phyloP scores from a whole-genome alignment of 1,284 basidiomycete species.

The Pyrrhoderma noxium region DNA sequence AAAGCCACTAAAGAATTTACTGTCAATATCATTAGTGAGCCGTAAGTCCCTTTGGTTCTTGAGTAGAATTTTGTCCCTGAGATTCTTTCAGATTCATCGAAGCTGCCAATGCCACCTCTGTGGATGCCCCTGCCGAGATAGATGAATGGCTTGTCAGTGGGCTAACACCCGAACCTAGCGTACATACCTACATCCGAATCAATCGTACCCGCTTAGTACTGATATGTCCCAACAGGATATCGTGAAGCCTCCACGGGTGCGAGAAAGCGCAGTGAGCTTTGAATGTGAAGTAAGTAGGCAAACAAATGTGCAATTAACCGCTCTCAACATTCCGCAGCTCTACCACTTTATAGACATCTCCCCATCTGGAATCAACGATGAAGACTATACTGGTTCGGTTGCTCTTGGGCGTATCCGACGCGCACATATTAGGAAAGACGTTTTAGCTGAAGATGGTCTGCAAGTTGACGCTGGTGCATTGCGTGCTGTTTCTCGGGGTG shows the following conservation, averaged over 20 bases:
- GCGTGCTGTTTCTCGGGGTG: slow-evolving; percentile 54
- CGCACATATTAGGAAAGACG: slow-evolving; percentile 51
- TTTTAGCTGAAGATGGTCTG: slow-evolving; percentile 41
- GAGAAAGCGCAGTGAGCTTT: slow-evolving; percentile 64
- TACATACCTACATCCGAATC: slow-evolving; percentile 31
- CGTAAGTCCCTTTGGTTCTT: slow-evolving; percentile 20
- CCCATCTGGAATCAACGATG: slow-evolving; percentile 30
- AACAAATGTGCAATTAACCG: background rate
- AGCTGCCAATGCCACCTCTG: slow-evolving; percentile 61
- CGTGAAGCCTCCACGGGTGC: slow-evolving; percentile 60
- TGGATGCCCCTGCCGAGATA: slow-evolving; percentile 57
- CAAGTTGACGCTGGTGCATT: slow-evolving; percentile 55
- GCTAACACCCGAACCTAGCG: slow-evolving; percentile 53
- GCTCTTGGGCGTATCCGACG: slow-evolving; percentile 59
- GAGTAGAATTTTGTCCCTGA: background rate
- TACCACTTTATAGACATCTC: slow-evolving; percentile 39
- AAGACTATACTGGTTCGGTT: slow-evolving; percentile 44
- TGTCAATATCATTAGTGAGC: slow-evolving; percentile 70
- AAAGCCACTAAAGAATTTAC: slow-evolving; percentile 62
- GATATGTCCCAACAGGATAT: slow-evolving; percentile 26
- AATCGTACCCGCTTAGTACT: slow-evolving; percentile 1
- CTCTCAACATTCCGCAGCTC: slow-evolving; percentile 8
- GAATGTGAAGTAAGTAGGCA: slow-evolving; percentile 55
- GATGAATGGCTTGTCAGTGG: slow-evolving; percentile 74
- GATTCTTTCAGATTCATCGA: slow-evolving; percentile 43